Conservation (phyloP, 2,329 filamentous ascomycete species). For the Cercospora citrullina region DNA sequence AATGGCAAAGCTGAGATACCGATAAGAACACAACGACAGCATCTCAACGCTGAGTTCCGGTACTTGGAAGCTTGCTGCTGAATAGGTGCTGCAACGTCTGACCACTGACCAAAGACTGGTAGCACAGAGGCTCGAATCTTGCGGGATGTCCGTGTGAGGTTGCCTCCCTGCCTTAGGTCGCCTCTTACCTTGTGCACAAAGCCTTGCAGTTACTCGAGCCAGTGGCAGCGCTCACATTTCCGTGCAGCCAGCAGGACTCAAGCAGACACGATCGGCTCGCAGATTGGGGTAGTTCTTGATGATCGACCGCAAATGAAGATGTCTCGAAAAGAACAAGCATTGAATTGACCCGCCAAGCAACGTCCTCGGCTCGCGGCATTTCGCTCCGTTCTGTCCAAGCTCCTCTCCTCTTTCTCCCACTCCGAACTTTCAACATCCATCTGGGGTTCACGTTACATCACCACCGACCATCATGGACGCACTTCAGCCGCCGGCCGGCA, state of each 20-base stretch:
- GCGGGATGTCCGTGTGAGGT: not conserved
- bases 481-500: conserved; percentile 1
- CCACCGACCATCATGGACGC: not conserved
- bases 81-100: not conserved
- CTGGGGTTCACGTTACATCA: conserved; percentile 1
- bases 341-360: not conserved
- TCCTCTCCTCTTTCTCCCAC: not conserved
- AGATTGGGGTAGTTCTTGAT: not conserved
- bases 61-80: not conserved
- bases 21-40: not conserved
- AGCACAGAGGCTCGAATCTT: not conserved
- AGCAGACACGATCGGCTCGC: not conserved
- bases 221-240: not conserved
- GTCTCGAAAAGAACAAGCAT: not conserved
- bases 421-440: not conserved
- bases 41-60: not conserved
- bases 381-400: not conserved
- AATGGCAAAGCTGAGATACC: no score
- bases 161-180: not conserved
- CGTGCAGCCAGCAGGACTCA: no score
- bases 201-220: not conserved
- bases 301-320: not conserved
- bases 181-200: not conserved
- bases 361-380: not conserved
- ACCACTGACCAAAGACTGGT: not conserved